Evolutionary conservation across 2,329 filamentous ascomycete species (phyloP).

Genomic region (Penicillium sp.): DNA sequence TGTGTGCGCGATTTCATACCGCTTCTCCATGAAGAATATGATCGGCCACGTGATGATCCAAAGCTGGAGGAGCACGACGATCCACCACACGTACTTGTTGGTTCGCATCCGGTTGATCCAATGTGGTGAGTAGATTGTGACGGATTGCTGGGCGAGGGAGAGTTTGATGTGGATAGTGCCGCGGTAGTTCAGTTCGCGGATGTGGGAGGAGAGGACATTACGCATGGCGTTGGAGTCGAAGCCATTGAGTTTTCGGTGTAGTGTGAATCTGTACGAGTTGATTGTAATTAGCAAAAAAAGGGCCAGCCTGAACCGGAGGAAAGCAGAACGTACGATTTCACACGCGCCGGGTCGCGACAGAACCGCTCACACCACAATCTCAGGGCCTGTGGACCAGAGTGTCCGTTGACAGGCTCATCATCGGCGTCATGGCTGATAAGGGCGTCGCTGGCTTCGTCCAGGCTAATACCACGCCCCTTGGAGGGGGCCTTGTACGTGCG

Average conservation of each 20-base stretch:
- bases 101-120: slow-evolving; percentile 39
- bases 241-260: slow-evolving; percentile 31
- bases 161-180: slow-evolving; percentile 30
- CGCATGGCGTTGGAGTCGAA: slow-evolving; percentile 29
- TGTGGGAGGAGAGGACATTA: slow-evolving; percentile 33
- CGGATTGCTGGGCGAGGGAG: slow-evolving; percentile 23
- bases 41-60: slow-evolving; percentile 42
- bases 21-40: slow-evolving; percentile 37
- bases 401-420: not conserved
- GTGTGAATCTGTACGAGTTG: slow-evolving; percentile 24
- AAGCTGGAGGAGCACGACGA: slow-evolving; percentile 36
- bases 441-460: slow-evolving; percentile 14
- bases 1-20: slow-evolving; percentile 34
- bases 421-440: slow-evolving; percentile 8
- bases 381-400: not conserved
- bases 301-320: not conserved
- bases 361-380: slow-evolving; percentile 37
- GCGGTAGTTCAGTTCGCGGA: slow-evolving; percentile 38
- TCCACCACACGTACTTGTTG: slow-evolving; percentile 35
- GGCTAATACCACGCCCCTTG: not conserved
- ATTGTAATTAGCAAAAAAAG: not conserved
- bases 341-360: slow-evolving; percentile 32
- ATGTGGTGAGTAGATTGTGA: slow-evolving; percentile 40
- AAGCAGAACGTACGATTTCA: slow-evolving; percentile 34
- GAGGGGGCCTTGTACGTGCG: slow-evolving; percentile 16